These are phyloP conservation scores for Dothideomycetidae sp. DNA, from an alignment of 2,329 filamentous ascomycete genomes.

Conservation along the genomic window DNA sequence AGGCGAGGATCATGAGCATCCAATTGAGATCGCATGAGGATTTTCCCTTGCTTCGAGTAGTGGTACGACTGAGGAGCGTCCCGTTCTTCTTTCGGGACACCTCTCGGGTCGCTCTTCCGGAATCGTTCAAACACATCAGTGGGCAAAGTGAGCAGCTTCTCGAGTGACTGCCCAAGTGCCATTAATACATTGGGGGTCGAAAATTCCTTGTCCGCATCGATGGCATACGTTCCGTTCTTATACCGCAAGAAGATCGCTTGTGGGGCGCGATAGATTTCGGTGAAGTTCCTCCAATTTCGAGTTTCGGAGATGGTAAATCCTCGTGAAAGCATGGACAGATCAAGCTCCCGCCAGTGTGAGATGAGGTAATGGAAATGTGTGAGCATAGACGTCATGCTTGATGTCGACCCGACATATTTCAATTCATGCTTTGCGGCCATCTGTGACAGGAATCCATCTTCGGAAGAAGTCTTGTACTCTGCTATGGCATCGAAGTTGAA, in stretches of 20 bases:
- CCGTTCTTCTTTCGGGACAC: constrained; percentile 57
- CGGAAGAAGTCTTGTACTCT: constrained; percentile 81
- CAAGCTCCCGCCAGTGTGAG: constrained; percentile 65
- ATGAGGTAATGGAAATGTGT: constrained; percentile 88
- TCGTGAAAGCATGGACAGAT: constrained; percentile 51
- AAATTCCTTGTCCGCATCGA: constrained; percentile 89
- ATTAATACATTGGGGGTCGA: constrained; percentile 75
- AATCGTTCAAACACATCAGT: constrained; percentile 79
- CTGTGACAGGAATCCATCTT: constrained; percentile 56
- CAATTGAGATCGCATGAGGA: constrained; percentile 88
- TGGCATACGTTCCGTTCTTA: constrained; percentile 76
- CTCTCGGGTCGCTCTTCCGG: constrained; percentile 50
- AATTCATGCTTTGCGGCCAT: constrained; percentile 53
- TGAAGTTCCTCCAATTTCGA: constrained; percentile 49
- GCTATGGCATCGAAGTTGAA: constrained; percentile 84
- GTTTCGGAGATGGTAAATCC: constrained; percentile 39
- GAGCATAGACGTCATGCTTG: constrained; percentile 81
- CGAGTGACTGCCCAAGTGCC: constrained; percentile 89
- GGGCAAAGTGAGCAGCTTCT: constrained; percentile 77
- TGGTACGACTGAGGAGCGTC: constrained; percentile 67
- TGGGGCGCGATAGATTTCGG: constrained; percentile 56
- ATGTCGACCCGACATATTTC: constrained; percentile 89
- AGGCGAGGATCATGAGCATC: constrained; percentile 78
- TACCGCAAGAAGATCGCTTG: constrained; percentile 69
- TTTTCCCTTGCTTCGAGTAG: constrained; percentile 73